These are phyloP conservation scores for Chenopodium suecicum DNA, from an alignment of 148 eudicot genomes.

Conservation along the genomic window DNA sequence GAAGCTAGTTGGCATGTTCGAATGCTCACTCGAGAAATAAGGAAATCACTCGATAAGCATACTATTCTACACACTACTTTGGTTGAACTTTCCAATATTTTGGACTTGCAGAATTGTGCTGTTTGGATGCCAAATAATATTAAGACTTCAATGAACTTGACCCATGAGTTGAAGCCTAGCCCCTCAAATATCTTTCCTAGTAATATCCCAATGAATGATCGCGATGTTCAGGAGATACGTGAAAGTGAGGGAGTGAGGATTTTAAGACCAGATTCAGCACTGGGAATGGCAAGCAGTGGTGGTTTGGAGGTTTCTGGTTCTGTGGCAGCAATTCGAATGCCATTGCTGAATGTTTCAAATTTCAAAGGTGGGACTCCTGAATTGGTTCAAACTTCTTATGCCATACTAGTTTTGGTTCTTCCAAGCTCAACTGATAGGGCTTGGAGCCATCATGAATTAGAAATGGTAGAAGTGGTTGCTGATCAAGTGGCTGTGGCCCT, in stretches of 20 bases:
- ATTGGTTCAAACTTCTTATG: slow-evolving; percentile 60
- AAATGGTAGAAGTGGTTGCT: slow-evolving; percentile 78
- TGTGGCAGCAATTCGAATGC: slow-evolving; percentile 84
- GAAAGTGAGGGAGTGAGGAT: slow-evolving; percentile 54
- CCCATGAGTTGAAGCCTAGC: slow-evolving; percentile 52
- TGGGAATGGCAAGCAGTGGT: slow-evolving; percentile 59
- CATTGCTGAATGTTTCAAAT: slow-evolving; percentile 70
- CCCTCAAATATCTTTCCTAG: slow-evolving; percentile 25
- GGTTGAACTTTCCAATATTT: slow-evolving; percentile 77
- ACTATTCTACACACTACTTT: slow-evolving; percentile 77
- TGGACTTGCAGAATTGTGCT: slow-evolving; percentile 77
- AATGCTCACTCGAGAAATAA: slow-evolving; percentile 89
- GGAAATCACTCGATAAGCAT: slow-evolving; percentile 82
- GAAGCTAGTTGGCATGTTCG: slow-evolving; percentile 87
- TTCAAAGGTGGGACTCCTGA: slow-evolving; percentile 92
- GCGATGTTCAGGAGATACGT: slow-evolving; percentile 55
- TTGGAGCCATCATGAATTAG: slow-evolving; percentile 67
- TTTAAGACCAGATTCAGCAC: slow-evolving; percentile 51
- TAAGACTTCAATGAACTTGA: slow-evolving; percentile 58
- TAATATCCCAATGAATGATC: slow-evolving; percentile 53
- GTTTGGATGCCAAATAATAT: slow-evolving; percentile 92
- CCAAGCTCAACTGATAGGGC: slow-evolving; percentile 45
- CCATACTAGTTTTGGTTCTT: slow-evolving; percentile 74
- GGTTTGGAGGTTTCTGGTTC: slow-evolving; percentile 49
- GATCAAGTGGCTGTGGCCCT: slow-evolving; percentile 96